A percentile compares a stretch with the other conserved stretches of the same genome.
phyloP scores from a whole-genome alignment of 306 rosid genomes.

The Ormosia emarginata region DNA sequence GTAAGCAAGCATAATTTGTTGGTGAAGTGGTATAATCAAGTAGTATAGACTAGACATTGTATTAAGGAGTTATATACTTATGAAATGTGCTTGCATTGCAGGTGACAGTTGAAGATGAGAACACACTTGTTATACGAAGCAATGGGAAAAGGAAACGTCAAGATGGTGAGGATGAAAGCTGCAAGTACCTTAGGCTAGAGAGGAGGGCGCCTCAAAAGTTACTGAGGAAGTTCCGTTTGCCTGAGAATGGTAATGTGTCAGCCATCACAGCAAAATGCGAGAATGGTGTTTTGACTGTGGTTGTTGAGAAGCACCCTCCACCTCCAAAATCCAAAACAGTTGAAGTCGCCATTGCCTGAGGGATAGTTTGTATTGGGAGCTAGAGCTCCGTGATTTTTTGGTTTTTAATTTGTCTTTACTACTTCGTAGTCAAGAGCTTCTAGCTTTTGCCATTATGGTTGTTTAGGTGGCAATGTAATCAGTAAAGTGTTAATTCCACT shows the following conservation, averaged over 20 bases:
- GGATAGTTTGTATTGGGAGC: not conserved
- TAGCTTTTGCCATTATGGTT: not conserved
- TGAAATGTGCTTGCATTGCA: not conserved
- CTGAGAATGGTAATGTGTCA: slow-evolving; percentile 47
- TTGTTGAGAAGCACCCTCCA: slow-evolving; percentile 66
- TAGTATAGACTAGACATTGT: not conserved
- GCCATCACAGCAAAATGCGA: slow-evolving; percentile 64
- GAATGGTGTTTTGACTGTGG: slow-evolving; percentile 52
- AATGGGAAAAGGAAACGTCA: slow-evolving; percentile 62
- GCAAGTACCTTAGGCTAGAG: slow-evolving; percentile 61
- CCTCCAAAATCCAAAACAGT: slow-evolving; percentile 57
- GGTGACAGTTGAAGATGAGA: slow-evolving; percentile 57
- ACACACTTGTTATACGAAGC: slow-evolving; percentile 47
- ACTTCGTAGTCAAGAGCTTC: not conserved
- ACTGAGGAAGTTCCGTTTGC: slow-evolving; percentile 43
- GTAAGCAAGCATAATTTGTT: not conserved
- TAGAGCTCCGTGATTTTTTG: not conserved
- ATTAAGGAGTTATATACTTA: not conserved
- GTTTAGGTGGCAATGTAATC: not conserved
- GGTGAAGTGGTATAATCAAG: not conserved
- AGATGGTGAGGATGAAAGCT: slow-evolving; percentile 61
- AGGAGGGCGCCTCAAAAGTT: slow-evolving; percentile 50
- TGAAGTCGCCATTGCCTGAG: slow-evolving; percentile 43
- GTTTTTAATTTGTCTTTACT: not conserved
- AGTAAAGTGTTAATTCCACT: not conserved